Evolutionary conservation across 2,329 filamentous ascomycete genomes (phyloP).

Genomic region (Aspergillus luchuensis): DNA sequence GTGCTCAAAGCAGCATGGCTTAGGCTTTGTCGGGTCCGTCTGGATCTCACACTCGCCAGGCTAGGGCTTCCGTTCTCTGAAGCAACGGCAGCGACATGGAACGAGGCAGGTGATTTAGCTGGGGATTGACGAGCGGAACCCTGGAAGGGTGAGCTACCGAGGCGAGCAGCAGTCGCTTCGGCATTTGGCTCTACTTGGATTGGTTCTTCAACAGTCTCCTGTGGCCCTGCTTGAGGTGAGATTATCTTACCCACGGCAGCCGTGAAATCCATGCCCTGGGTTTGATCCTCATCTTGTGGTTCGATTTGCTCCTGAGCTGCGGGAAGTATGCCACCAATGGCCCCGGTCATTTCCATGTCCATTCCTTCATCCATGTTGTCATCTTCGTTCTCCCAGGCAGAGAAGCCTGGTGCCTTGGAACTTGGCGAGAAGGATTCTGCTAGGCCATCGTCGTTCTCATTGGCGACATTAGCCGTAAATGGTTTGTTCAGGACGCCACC

Average conservation of each 20-base stretch:
- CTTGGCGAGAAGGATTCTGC: slow-evolving; percentile 17
- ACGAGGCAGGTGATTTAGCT: slow-evolving; percentile 27
- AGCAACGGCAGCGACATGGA: slow-evolving; percentile 44
- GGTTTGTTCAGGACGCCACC: slow-evolving; percentile 43
- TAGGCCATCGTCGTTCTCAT: slow-evolving; percentile 17
- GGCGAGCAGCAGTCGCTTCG: slow-evolving; percentile 55
- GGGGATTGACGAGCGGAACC: slow-evolving; percentile 37
- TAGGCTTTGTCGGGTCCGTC: slow-evolving; percentile 51
- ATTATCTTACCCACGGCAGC: slow-evolving; percentile 65
- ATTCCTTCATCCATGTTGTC: slow-evolving; percentile 34
- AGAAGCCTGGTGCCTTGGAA: slow-evolving; percentile 25
- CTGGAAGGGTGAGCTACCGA: slow-evolving; percentile 51
- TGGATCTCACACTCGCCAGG: slow-evolving; percentile 54
- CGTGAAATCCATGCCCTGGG: slow-evolving; percentile 69
- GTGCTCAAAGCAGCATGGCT: slow-evolving; percentile 47
- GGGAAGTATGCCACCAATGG: slow-evolving; percentile 48
- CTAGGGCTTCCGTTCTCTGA: slow-evolving; percentile 59
- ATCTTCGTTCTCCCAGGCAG: slow-evolving; percentile 30
- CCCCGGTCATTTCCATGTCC: slow-evolving; percentile 64
- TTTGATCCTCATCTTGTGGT: slow-evolving; percentile 45
- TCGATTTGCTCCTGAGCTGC: slow-evolving; percentile 44
- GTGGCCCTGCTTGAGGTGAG: slow-evolving; percentile 41
- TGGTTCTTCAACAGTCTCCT: slow-evolving; percentile 54
- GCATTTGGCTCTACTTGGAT: slow-evolving; percentile 63
- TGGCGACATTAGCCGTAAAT: slow-evolving; percentile 8